Base-by-base conservation (phyloP, 331 rosid genomes). In the Pyracantha coccinea region DNA sequence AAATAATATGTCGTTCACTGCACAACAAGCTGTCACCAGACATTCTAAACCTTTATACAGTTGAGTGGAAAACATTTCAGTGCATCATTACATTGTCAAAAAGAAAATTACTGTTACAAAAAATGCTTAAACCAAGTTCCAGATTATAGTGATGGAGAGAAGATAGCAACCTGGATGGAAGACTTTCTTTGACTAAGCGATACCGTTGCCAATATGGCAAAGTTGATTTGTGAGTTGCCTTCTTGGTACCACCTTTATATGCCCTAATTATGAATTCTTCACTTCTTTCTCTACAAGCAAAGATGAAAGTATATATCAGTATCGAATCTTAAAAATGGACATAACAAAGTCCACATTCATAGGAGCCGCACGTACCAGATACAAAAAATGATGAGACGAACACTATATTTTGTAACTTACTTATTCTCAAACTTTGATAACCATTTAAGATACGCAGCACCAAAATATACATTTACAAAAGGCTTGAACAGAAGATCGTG, bases 191-290 rank as follows among this genome's bases (percentile, higher is more conserved):
- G 57, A 88, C 90, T 5, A 87, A 73, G 29, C 87, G 84, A 79
- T 93, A 93, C 16, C 83, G 78, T 77, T 85, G 84, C 98, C 98
- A 93, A 82, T 78, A 87, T 61, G 66, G 84, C 81, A 91, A 71
- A 44, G 98, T 91, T 76, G 96, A 84, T 87, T 89, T 93, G 74
- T 84, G 94, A 75, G 82, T 89, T 66, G 91, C 92, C 89, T 88
- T 91, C 72, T 88, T 88, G 15, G 89, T 77, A 64, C 98, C 96
- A n/a, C 94, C 91, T 83, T 77, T 93, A 72, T 91, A 93, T 61
- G 96, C 92, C 79, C 97, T 89, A 33, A 89, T 81, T 21, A 91
- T 83, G 80, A 84, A 93, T 81, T 93, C 98, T 79, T 93, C 98
- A 79, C 66, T 87, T 89, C 93, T 93, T 84, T 82, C 82, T 77